Percentiles rank a stretch among this genome's conserved stretches.
Conservation (phyloP, 2,329 filamentous ascomycete genomes). For the Amauroascus niger region DNA sequence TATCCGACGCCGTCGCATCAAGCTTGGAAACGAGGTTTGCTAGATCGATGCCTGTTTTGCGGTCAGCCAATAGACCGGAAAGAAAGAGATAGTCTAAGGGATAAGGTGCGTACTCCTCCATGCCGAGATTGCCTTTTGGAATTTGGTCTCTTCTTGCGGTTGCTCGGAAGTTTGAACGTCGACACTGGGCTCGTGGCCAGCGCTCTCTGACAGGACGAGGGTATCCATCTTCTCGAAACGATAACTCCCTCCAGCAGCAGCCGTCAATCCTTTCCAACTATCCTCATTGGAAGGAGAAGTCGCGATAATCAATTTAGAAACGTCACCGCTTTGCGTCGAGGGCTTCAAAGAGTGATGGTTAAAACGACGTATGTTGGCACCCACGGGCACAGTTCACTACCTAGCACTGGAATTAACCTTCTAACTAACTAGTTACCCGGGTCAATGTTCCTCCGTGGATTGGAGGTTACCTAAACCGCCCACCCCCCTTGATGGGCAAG, state of each 20-base stretch:
- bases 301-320: background rate
- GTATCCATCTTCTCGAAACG: slow-evolving; percentile 31
- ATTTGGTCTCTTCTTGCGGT: slow-evolving; percentile 69
- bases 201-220: slow-evolving; percentile 35
- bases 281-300: background rate
- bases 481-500: no score
- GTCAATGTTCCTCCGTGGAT: slow-evolving; percentile 8
- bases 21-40: slow-evolving; percentile 72
- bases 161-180: slow-evolving; percentile 24
- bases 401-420: background rate
- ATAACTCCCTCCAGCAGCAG: slow-evolving; percentile 5
- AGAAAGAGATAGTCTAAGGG: background rate
- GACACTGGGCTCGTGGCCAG: slow-evolving; percentile 21
- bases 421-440: background rate
- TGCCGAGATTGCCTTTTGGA: slow-evolving; percentile 88
- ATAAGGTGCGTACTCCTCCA: slow-evolving; percentile 73
- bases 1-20: slow-evolving; percentile 88
- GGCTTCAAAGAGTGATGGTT: background rate
- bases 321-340: background rate
- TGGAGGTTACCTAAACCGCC: no score
- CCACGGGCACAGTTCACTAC: no score
- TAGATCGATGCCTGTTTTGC: slow-evolving; percentile 65
- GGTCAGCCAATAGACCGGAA: slow-evolving; percentile 10
- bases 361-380: no score
- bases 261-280: background rate